Percentiles rank a stretch among this genome's conserved stretches.
Evolutionary conservation across 148 eudicot genomes (phyloP).

Genomic region (Rhododendron simsii): DNA sequence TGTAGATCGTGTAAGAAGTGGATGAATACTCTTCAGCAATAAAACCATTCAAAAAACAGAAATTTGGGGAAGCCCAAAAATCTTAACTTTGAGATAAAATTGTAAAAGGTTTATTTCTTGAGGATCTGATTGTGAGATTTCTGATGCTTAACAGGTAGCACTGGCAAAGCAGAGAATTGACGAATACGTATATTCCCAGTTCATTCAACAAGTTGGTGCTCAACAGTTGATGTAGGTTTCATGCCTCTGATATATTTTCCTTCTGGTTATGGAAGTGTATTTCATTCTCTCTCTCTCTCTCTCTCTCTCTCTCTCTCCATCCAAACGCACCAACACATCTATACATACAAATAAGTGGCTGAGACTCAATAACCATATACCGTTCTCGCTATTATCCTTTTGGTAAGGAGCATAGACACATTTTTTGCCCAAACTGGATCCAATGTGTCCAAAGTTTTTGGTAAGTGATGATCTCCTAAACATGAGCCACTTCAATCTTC

Average conservation of each 20-base stretch:
- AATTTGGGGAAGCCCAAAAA: background rate
- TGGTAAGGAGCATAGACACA: background rate
- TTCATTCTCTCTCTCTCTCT: background rate
- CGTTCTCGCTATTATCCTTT: background rate
- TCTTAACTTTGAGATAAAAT: background rate
- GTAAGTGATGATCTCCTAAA: background rate
- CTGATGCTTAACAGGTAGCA: conserved; percentile 52
- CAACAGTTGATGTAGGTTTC: conserved; percentile 37
- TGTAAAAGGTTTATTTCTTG: background rate
- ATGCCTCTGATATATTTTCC: background rate
- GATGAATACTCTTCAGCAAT: background rate
- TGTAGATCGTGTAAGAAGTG: background rate
- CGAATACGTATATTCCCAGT: conserved; percentile 77
- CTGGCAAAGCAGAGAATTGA: conserved; percentile 90
- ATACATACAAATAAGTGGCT: background rate
- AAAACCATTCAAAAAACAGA: background rate
- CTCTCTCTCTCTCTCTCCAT: no score
- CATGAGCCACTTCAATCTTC: background rate
- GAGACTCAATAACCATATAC: background rate
- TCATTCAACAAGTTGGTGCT: conserved; percentile 49
- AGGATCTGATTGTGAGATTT: conserved; percentile 2
- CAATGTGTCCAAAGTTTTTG: background rate
- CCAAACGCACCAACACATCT: no score
- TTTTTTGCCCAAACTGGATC: background rate
- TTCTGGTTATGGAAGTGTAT: background rate